These are phyloP conservation scores for Gnomoniopsis sp. DNA, from an alignment of 2,329 filamentous ascomycete species.

Conservation along the genomic window DNA sequence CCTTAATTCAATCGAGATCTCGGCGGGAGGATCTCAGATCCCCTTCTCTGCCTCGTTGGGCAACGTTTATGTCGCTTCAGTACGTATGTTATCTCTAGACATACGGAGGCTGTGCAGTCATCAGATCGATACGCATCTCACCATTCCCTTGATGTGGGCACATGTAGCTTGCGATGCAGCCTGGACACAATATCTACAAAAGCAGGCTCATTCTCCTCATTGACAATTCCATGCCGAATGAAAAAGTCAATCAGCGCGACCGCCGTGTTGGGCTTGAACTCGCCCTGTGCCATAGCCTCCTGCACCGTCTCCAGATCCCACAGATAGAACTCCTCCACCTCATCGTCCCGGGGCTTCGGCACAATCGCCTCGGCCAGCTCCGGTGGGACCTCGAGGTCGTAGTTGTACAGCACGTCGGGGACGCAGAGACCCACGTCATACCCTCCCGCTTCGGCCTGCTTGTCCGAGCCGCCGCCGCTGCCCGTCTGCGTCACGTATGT, in stretches of 20 bases:
- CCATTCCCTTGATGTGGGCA: slow-evolving; percentile 24
- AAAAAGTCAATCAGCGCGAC: slow-evolving; percentile 79
- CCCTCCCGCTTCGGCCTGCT: slow-evolving; percentile 44
- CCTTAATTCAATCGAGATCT: neutral
- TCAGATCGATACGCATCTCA: too few relatives aligned
- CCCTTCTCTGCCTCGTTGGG: too few relatives aligned
- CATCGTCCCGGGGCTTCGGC: slow-evolving; percentile 69
- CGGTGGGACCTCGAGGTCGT: slow-evolving; percentile 59
- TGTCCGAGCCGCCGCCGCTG: slow-evolving; percentile 61
- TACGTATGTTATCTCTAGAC: too few relatives aligned
- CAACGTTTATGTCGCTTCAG: too few relatives aligned
- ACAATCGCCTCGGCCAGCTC: slow-evolving; percentile 48
- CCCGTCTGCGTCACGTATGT: slow-evolving; percentile 66
- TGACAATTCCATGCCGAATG: slow-evolving; percentile 71
- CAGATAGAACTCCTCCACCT: slow-evolving; percentile 73
- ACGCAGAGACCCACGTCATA: slow-evolving; percentile 55
- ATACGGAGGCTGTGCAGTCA: too few relatives aligned
- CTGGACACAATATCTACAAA: slow-evolving; percentile 64
- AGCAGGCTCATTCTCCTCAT: slow-evolving; percentile 66
- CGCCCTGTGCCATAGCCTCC: slow-evolving; percentile 56
- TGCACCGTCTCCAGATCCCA: slow-evolving; percentile 60
- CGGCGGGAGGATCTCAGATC: neutral
- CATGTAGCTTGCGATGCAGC: slow-evolving; percentile 41
- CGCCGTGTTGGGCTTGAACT: slow-evolving; percentile 85
- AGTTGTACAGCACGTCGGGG: slow-evolving; percentile 68